A percentile compares a stretch with the other conserved stretches of the same genome.
Evolutionary conservation across 1,284 basidiomycete genomes (phyloP).

Genomic region (Rhodofomes roseus): DNA sequence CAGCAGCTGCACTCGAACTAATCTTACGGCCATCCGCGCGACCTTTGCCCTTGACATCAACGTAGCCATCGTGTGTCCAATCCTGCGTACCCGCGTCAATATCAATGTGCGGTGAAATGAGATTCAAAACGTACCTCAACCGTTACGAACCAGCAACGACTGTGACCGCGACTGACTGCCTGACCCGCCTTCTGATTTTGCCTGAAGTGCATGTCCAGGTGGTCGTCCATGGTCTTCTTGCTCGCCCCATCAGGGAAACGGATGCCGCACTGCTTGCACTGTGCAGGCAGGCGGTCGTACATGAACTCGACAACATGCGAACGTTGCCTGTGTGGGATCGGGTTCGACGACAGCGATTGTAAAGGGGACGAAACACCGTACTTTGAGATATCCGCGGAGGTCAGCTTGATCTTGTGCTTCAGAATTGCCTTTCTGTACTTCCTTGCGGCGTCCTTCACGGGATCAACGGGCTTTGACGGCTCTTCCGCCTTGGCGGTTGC

Average conservation of each 20-base stretch:
- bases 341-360: background rate
- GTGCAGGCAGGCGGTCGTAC: constrained; percentile 71
- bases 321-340: constrained; percentile 45
- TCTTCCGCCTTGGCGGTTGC: constrained; percentile 39
- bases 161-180: constrained; percentile 82
- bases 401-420: constrained; percentile 64
- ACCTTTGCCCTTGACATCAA: constrained; percentile 64
- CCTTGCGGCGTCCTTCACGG: constrained; percentile 47
- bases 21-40: constrained; percentile 48
- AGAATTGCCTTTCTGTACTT: constrained; percentile 74
- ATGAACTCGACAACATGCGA: constrained; percentile 63
- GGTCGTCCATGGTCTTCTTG: constrained; percentile 80
- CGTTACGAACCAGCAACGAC: constrained; percentile 87
- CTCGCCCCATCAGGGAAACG: constrained; percentile 80
- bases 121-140: constrained; percentile 65
- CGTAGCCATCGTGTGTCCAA: constrained; percentile 71
- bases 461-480: constrained; percentile 30
- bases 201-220: constrained; percentile 97
- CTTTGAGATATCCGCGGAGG: constrained; percentile 70
- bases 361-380: constrained; percentile 34
- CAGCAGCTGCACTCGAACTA: constrained; percentile 55
- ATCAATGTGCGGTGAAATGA: background rate
- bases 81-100: constrained; percentile 55
- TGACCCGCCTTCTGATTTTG: constrained; percentile 90
- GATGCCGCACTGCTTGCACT: constrained; percentile 94